Base-by-base conservation (phyloP, 768 basidiomycete genomes). In the Hygrophorus russula region DNA sequence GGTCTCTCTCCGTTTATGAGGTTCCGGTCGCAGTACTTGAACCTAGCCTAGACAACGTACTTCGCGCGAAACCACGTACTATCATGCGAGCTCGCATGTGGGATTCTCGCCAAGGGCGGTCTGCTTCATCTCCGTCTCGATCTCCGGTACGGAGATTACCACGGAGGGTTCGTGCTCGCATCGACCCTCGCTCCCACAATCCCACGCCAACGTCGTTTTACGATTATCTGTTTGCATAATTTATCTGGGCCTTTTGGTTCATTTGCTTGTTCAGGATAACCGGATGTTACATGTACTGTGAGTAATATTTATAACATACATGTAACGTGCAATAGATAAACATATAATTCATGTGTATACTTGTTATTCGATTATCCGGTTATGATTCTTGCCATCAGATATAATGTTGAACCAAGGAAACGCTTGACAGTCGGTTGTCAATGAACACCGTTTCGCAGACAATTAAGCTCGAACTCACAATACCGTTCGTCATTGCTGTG, bases 401-500 rank as follows among this genome's bases (percentile, higher is more conserved):
- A 62, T 18, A 62, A 36, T 33, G 57, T 57, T 29, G 60, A 59
- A 36, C 60, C 60, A 19, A 50, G 36, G 38, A 62, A 60, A 24
- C 60, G 56, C 60, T 62, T 30, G 11, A 51, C 36, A 37, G 11
- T 46, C 30, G 13, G 11, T 40, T 10, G 14, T 47, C 37, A 33
- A 20, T 44, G 5, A 10, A 36, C 50, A 20, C 11, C 1, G 13
- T 8, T n/a, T 2, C 18, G 6, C 13, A 34, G 18, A 18, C 2
- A 4, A 41, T 14, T 4, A 41, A 13, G 12, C 5, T 0, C 7
- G 18, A 39, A 42, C 32, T 20, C 54, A 71, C 66, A 57, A 82
- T 77, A 36, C 70, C 59, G 53, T 84, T 88, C 12, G 80, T 81
- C 47, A 90, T 71, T 4, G 86, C 84, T 28, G 88, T 86, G 53